Base-by-base conservation (phyloP, 192 early-diverging fungal genomes). In the Gigaspora rosea region DNA sequence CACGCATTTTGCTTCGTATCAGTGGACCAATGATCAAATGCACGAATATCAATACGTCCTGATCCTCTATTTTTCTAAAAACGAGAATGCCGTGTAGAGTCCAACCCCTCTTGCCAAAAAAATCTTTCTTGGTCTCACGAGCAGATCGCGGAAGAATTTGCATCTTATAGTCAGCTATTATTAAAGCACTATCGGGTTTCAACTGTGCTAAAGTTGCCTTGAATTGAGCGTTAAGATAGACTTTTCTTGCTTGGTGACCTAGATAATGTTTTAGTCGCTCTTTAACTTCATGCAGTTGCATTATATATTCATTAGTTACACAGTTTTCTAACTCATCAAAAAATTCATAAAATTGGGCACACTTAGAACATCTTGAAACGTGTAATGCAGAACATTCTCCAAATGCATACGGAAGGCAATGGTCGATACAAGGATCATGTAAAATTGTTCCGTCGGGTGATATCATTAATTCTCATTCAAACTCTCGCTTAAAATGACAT, bases 141-240 rank as follows among this genome's bases (percentile, higher is more conserved):
- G 65, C 46, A 10, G 65, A 67, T 8, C 47, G 5, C n/a, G 6
- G 46, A n/a, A 67, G 15, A 18, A 67, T 48, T n/a, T 20, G 13
- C 65, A 67, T 67, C n/a, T 67, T 67, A 49, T 67, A 67, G 20
- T 67, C 46, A 20, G 33, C 65, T 48, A 67, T 18, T 7, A 67
- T 67, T 10, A 67, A 7, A 20, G 46, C n/a, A 20, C 5, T 47
- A 67, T 67, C 47, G 1, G 22, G 15, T 20, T 67, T 41, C 8
- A 67, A 13, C 18, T 67, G 46, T 5, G 46, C 15, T 18, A 48
- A 67, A 22, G n/a, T 47, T 16, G 46, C 15, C 47, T 67, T 67
- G 15, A 35, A 71, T 33, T 56, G 69, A 33, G 11, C 11, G 54
- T 71, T 71, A 20, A 71, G 27, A 56, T 56, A 67, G 22, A 50